Base-by-base conservation (phyloP, 495 filamentous ascomycete species). In the Lasiosphaeria miniovina region DNA sequence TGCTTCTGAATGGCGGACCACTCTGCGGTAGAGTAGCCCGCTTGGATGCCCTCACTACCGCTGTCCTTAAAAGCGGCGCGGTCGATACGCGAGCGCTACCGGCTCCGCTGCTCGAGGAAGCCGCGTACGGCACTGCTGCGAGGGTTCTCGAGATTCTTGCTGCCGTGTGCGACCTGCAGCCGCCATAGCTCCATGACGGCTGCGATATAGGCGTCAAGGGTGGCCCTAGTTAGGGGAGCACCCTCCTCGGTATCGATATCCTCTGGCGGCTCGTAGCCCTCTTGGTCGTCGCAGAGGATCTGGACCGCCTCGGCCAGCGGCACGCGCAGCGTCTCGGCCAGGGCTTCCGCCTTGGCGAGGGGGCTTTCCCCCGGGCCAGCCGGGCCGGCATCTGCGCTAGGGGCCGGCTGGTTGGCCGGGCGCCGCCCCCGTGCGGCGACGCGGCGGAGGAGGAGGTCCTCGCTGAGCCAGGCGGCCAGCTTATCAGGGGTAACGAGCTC, bases 1-100 rank as follows among this genome's bases (percentile, higher is more conserved):
- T 52, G 49, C 31, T 52, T 52, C 49, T 52, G 49, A 52, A 52
- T 52, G 32, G 49, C 49, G 31, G 49, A 52, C 49, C 49, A 52
- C 49, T 52, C 49, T 52, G 32, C 32, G 32, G 17, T 14, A 52
- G 49, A 52, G 49, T 52, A 52, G 32, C 49, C 49, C 31, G 49
- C 49, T 34, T 52, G 49, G 49, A 52, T 52, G 31, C 49, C 49
- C 32, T 52, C 49, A 52, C 49, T 52, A 34, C 49, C 49, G 32
- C 49, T 11, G 49, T 52, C 49, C 49, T 34, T 52, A 35, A 52
- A 52, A 52, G 49, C 31, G 31, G 49, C 34, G 31, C 49, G 49
- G 49, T 52, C 49, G 31, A 52, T 52, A 52, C 49, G 49, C 32
- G 49, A 52, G 49, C 49, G 49, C 31, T 52, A 31, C 49, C 49